Evolutionary conservation across 176 grass and related monocot species (phyloP), one percentile per base, ranked within the genome.

Genomic region (Rhynchospora breviuscula): DNA sequence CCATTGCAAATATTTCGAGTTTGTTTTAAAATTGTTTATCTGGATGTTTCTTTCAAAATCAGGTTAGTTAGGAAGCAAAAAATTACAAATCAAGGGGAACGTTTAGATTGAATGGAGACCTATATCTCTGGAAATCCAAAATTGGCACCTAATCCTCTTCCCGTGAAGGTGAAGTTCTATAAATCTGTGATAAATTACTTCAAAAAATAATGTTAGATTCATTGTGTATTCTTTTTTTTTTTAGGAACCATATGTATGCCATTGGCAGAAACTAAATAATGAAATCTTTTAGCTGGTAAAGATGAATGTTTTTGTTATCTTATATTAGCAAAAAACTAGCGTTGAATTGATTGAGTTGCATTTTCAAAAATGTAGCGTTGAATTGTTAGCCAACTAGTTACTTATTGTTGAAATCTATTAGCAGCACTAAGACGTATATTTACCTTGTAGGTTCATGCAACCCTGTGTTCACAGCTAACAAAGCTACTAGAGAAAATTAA

Each of bases 401-500:
- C 35, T 67, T 18, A n/a, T 44, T 43, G 65, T 40, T n/a, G 66
- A 44, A 45, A 45, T 65, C 25, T 65, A 31, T 31, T 65, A 65
- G 23, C 13, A 65, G 23, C 10, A 65, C 23, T 65, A 31, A 26
- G 26, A 29, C 23, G 8, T 22, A 26, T 63, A 26, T 64, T 72
- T 73, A 23, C 22, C 25, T 84, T 43, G 14, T 58, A 85, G 83
- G 67, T 85, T 17, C 83, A 85, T 58, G 18, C 65, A 63, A 46
- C 26, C 18, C 18, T 85, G 19, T 85, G 83, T 9, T 60, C 58
- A 48, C 52, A 85, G 53, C 83, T 85, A 5, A 26, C 68, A 77
- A 85, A 75, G 49, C 26, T 85, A 76, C 71, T 85, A 11, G 8
- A 81, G 69, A 86, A 60, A 86, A 31, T 54, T 67, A 44, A 31